phyloP scores from a whole-genome alignment of 106 monocot species.

The Dendrobium catenatum region DNA sequence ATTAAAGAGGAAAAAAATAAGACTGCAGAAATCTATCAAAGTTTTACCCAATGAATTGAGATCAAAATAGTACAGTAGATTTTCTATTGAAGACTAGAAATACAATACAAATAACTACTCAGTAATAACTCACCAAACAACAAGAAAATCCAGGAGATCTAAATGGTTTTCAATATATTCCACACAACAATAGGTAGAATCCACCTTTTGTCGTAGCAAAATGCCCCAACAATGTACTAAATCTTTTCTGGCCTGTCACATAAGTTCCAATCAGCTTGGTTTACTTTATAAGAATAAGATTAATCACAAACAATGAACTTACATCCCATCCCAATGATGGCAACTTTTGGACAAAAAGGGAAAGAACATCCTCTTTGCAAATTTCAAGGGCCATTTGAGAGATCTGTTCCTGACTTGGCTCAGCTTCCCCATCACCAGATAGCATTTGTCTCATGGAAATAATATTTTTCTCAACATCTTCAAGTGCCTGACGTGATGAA shows the following conservation, averaged over 20 bases:
- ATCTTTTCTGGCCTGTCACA: constrained; percentile 82
- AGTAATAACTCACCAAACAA: constrained; percentile 65
- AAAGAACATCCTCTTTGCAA: constrained; percentile 91
- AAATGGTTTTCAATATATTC: constrained; percentile 85
- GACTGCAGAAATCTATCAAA: constrained; percentile 1
- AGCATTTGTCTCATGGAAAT: constrained; percentile 68
- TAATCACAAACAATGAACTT: constrained; percentile 18
- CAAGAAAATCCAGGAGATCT: constrained; percentile 91
- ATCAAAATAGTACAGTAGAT: neutral
- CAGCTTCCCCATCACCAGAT: constrained; percentile 77
- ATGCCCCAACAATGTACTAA: constrained; percentile 81
- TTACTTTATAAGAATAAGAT: neutral
- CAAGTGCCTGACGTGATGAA: constrained; percentile 52
- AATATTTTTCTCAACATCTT: constrained; percentile 88
- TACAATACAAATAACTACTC: neutral
- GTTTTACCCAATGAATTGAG: neutral
- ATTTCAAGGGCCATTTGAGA: constrained; percentile 73
- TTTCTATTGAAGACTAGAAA: neutral
- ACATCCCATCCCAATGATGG: constrained; percentile 90
- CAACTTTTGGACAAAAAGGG: constrained; percentile 85
- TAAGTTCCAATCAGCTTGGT: constrained; percentile 8
- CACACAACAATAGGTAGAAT: constrained; percentile 56
- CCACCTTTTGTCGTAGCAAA: constrained; percentile 71
- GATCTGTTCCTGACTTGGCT: constrained; percentile 70
- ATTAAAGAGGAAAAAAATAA: neutral